Evolutionary conservation across 2,329 filamentous ascomycete species (phyloP).

Genomic region (Chaetomium strumarium): DNA sequence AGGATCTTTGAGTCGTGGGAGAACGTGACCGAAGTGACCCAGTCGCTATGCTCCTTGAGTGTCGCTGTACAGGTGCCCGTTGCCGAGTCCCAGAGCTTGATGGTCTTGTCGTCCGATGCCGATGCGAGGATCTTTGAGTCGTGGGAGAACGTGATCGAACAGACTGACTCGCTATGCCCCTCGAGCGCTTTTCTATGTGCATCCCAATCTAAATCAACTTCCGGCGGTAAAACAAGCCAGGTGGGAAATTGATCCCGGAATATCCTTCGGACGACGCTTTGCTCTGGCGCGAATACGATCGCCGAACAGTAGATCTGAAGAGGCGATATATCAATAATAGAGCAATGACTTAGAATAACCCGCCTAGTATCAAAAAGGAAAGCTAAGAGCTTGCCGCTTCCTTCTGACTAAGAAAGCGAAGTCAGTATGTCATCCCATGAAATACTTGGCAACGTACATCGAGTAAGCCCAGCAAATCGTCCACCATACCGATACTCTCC

Average conservation of each 20-base stretch:
- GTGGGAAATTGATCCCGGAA: conserved; percentile 8
- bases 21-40: not conserved
- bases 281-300: conserved; percentile 23
- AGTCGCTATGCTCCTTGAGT: not conserved
- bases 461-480: conserved; percentile 14
- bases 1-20: not conserved
- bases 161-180: conserved; percentile 22
- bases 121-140: not conserved
- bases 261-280: conserved; percentile 15
- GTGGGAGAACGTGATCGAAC: too few relatives aligned
- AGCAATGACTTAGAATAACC: conserved; percentile 5
- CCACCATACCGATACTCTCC: conserved; percentile 14
- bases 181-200: conserved; percentile 22
- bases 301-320: conserved; percentile 23
- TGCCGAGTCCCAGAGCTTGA: not conserved
- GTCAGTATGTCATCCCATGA: too few relatives aligned
- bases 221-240: not conserved
- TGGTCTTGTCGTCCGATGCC: not conserved
- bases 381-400: not conserved
- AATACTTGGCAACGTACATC: conserved; percentile 11
- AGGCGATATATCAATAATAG: conserved; percentile 5
- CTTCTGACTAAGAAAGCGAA: not conserved
- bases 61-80: too few relatives aligned
- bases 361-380: conserved; percentile 4
- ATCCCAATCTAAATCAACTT: conserved; percentile 14